Evolutionary conservation across 2,329 filamentous ascomycete species (phyloP), one percentile per base, ranked within the genome.

Genomic region (Colletotrichum spaethianum): DNA sequence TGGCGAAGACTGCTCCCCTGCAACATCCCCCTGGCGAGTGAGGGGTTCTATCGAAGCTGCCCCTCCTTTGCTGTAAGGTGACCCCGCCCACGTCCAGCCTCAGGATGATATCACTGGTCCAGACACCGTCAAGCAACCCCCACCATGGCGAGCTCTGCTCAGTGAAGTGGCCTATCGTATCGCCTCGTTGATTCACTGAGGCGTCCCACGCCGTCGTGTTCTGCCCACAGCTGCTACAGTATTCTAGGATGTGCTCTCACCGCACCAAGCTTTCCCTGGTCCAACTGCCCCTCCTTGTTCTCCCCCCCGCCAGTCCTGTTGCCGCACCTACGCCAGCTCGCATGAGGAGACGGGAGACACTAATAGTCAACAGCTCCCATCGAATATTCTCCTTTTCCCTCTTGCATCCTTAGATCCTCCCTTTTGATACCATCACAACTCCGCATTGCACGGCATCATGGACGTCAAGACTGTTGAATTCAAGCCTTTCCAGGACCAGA

Each of bases 401-500:
- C 60, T 28, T 57, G 48, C 40, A 66, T 31, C 57, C 52, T 48
- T 55, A 50, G 23, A 36, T 28, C 61, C 23, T 42, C 31, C 40
- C 60, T 60, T 56, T 69, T 36, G 48, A 40, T 44, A 59, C 57
- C 52, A 55, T 65, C 53, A 60, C 60, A 71, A 46, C 61, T 16
- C 67, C 56, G 63, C 77, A 64, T 44, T 28, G 46, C 16, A 70
- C 70, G 64, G 75, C 80, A 88, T 75, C 80, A 96, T 98, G 94
- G 85, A 86, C 76, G 81, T 88, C 84, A 89, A 94, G 84, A 94
- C 93, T 66, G 93, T 98, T 79, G 90, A 93, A 77, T 91, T 98
- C 83, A 91, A 91, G 83, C 91, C 95, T 73, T 98, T 96, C 85
- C 89, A 93, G 75, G 96, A 98, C 89, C 96, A 99, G 90, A 99